phyloP scores from a whole-genome alignment of 768 basidiomycete species.

The Lyophyllum semitale region DNA sequence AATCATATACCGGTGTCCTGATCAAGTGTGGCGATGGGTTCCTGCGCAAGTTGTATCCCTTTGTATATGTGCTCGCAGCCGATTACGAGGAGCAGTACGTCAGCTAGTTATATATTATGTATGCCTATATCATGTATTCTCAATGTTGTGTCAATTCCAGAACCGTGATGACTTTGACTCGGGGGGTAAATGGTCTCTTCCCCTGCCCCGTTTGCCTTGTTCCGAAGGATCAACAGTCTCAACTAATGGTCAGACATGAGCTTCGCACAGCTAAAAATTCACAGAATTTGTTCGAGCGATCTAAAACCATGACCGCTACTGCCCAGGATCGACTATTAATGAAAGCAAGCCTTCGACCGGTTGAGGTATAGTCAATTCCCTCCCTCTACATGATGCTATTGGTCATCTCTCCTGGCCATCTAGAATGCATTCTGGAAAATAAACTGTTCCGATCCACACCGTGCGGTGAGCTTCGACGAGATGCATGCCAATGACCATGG shows the following conservation, averaged over 20 bases:
- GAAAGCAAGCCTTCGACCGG: slow-evolving; percentile 19
- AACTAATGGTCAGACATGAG: slow-evolving; percentile 6
- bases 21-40: slow-evolving; percentile 22
- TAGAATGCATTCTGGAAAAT: slow-evolving; percentile 46
- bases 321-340: no score
- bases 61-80: slow-evolving; percentile 28
- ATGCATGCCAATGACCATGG: slow-evolving; percentile 38
- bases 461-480: slow-evolving; percentile 37
- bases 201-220: slow-evolving; percentile 38
- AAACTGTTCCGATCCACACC: slow-evolving; percentile 31
- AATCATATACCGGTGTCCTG: slow-evolving; percentile 13
- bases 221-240: slow-evolving; percentile 21
- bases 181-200: slow-evolving; percentile 22
- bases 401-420: no score
- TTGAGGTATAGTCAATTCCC: slow-evolving; percentile 6
- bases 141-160: no score
- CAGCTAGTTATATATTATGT: no score
- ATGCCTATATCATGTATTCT: no score
- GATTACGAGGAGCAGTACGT: slow-evolving; percentile 38
- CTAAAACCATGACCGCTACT: no score
- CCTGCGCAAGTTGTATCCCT: slow-evolving; percentile 21
- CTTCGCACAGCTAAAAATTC: slow-evolving; percentile 16
- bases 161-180: neutral
- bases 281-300: neutral
- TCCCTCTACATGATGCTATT: no score